Percentiles rank a stretch among this genome's conserved stretches.
phyloP scores from a whole-genome alignment of 805 yeast species.

The Nakazawaea ambrosiae region DNA sequence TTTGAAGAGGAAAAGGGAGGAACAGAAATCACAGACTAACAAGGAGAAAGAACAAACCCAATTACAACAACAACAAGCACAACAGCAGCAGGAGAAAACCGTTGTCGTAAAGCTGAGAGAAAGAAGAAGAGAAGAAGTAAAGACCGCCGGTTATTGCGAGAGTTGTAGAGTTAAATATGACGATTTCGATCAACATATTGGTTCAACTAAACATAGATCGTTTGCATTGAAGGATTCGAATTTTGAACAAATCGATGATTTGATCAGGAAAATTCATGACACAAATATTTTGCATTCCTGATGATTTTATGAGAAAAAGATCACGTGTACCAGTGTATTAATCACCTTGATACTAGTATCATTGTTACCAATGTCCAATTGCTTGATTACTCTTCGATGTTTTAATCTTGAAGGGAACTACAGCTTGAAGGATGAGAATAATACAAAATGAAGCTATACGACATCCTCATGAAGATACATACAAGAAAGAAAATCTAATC shows the following conservation, averaged over 20 bases:
- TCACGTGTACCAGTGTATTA: too few relatives aligned
- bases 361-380: too few relatives aligned
- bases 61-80: background rate
- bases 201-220: constrained; percentile 60
- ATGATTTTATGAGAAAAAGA: too few relatives aligned
- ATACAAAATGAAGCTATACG: too few relatives aligned
- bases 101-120: constrained; percentile 15
- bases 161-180: constrained; percentile 85
- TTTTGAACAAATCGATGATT: constrained; percentile 69
- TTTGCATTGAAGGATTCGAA: constrained; percentile 70
- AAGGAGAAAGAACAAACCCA: constrained; percentile 6
- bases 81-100: background rate
- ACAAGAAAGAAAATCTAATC: too few relatives aligned
- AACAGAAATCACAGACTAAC: constrained; percentile 12
- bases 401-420: too few relatives aligned
- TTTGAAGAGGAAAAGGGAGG: constrained; percentile 32
- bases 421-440: too few relatives aligned
- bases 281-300: constrained; percentile 11
- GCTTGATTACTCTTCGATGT: too few relatives aligned
- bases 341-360: too few relatives aligned
- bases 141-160: constrained; percentile 81
- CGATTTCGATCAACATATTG: constrained; percentile 69
- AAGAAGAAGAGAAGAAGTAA: constrained; percentile 17
- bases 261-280: constrained; percentile 44
- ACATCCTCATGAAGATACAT: too few relatives aligned